These are phyloP conservation scores for Dendrostoma leiphaemia DNA, from an alignment of 2,329 filamentous ascomycete species.

Conservation along the genomic window DNA sequence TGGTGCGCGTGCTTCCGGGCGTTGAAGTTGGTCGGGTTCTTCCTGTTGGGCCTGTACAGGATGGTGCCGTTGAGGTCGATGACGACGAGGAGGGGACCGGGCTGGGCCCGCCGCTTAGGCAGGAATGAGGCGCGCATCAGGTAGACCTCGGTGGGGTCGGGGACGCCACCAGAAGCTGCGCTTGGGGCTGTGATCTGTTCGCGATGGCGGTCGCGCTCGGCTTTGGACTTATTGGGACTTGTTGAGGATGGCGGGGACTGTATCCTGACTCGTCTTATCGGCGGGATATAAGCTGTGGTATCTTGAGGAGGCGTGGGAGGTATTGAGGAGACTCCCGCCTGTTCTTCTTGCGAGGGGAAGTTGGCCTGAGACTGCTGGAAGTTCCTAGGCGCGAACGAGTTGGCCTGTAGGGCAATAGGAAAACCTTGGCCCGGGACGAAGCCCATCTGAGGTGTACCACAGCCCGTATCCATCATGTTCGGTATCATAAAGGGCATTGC, in stretches of 20 bases:
- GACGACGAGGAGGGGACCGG: constrained; percentile 72
- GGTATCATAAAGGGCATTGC: neutral
- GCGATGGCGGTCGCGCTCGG: constrained; percentile 12
- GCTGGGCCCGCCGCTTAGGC: constrained; percentile 39
- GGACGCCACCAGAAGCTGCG: constrained; percentile 53
- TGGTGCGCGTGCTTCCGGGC: constrained; percentile 63
- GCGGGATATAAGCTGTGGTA: neutral
- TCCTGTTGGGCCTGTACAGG: constrained; percentile 63
- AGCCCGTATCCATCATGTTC: neutral
- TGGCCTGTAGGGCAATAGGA: neutral
- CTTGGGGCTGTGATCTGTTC: constrained; percentile 31
- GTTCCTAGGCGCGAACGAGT: neutral
- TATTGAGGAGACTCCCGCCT: neutral
- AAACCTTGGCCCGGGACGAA: neutral
- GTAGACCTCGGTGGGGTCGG: constrained; percentile 60
- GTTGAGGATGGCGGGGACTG: neutral
- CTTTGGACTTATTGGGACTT: too few species aligned
- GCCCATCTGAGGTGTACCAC: neutral
- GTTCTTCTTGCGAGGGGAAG: neutral
- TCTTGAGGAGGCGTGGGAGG: neutral
- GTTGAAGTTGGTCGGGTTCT: constrained; percentile 52
- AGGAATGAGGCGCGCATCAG: constrained; percentile 49
- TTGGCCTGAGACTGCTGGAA: neutral
- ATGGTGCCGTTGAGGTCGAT: constrained; percentile 94
- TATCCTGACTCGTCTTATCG: neutral